Evolutionary conservation across 441 rosid genomes (phyloP).

Genomic region (Gossypium gossypioides): DNA sequence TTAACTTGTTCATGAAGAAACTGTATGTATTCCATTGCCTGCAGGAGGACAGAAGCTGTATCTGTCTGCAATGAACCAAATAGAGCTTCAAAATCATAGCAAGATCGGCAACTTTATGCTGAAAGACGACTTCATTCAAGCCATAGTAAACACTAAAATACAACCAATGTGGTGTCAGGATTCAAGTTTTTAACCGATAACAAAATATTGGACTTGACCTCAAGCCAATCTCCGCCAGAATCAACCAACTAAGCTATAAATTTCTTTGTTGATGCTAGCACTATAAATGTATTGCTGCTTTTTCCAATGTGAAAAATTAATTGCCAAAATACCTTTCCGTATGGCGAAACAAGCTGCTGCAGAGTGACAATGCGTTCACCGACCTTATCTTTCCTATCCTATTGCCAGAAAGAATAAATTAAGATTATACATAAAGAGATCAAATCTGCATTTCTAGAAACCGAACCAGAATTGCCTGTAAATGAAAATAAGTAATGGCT

Average conservation of each 20-base stretch:
- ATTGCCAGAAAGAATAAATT: conserved; percentile 19
- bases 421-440: neutral
- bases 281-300: neutral
- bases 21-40: conserved; percentile 75
- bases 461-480: neutral
- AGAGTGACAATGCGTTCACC: conserved; percentile 77
- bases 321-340: conserved; percentile 60
- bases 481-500: neutral
- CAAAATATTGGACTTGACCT: neutral
- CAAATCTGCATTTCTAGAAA: neutral
- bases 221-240: neutral
- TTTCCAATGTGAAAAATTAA: conserved; percentile 4
- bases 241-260: neutral
- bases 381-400: conserved; percentile 81
- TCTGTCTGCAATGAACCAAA: conserved; percentile 54
- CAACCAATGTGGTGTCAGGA: neutral
- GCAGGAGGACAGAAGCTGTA: conserved; percentile 84
- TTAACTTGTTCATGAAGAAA: conserved; percentile 94
- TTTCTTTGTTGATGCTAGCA: neutral
- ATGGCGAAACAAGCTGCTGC: conserved; percentile 93
- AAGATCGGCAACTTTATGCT: neutral
- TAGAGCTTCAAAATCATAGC: neutral
- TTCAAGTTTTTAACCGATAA: neutral
- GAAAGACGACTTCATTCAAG: neutral
- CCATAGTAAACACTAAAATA: neutral